Base-by-base conservation (phyloP, 2,329 filamentous ascomycete genomes). In the Allantophomopsis cytisporea region DNA sequence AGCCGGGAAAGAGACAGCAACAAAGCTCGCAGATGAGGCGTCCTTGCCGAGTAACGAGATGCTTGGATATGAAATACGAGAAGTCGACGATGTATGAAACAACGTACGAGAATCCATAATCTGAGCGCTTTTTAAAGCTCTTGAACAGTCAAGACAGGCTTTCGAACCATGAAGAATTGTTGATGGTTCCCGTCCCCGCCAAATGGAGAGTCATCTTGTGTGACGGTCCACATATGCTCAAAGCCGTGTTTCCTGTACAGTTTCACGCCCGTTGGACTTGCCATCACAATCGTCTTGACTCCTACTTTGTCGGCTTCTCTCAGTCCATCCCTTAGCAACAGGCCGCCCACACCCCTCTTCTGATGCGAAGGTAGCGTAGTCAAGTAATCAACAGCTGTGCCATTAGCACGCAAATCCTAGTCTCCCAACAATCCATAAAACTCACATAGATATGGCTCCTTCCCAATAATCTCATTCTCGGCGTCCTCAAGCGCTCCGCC, bases 31-130 rank as follows among this genome's bases (percentile, higher is more conserved):
- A 50, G 74, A 64, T 54, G 62, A 56, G 59, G 73, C 58, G 57
- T 68, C 59, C 54, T 64, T 58, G 55, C 58, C 41, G 52, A 76
- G 51, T 50, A 83, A 83, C 51, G 50, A 45, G 41, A 73, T 83
- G 72, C 18, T 55, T 39, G 44, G 40, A 3, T 52, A 46, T 38
- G 39, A 44, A 7, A 42, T 53, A 38, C 36, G 52, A 15, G 52
- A 55, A 37, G 47, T 52, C 16, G 35, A 37, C 23, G 23, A 28
- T 8, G 23, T 28, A 28, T 28, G 23, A 28, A 28, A 28, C 23
- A 3, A 10, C 10, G 7, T 28, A 28, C 10, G 11, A 10, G 3
- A 28, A 28, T 15, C 31, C 8, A 32, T 32, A 32, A 6, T 12
- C 3, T 12, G 13, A 7, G 6, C 32, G 32, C 14, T 15, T 3